phyloP scores from a whole-genome alignment of 768 basidiomycete species.

The Gloeopeniophorella convolvens region DNA sequence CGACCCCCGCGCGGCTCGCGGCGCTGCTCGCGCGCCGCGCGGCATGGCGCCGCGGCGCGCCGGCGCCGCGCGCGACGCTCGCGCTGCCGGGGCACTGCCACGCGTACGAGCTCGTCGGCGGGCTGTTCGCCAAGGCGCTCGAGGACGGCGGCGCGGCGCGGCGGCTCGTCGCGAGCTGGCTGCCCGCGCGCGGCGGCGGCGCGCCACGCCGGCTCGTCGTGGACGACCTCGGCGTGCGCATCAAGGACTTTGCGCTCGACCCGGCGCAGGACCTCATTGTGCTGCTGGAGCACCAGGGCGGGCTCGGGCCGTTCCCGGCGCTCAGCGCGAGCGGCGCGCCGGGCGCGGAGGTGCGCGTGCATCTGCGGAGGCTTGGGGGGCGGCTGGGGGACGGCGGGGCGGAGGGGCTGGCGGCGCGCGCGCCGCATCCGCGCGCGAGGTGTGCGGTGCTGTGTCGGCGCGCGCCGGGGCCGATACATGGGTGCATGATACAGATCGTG shows the following conservation, averaged over 20 bases:
- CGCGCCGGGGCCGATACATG: slow-evolving; percentile 24
- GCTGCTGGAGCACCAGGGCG: slow-evolving; percentile 27
- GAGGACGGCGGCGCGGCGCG: slow-evolving; percentile 19
- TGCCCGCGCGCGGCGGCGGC: slow-evolving; percentile 20
- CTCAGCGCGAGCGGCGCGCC: background rate
- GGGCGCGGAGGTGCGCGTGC: slow-evolving; percentile 28
- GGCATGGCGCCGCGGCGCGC: slow-evolving; percentile 31
- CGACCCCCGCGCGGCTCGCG: slow-evolving; percentile 28
- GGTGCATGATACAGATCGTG: slow-evolving; percentile 43
- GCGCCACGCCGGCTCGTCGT: slow-evolving; percentile 23
- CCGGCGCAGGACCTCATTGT: slow-evolving; percentile 56
- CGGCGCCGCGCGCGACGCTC: slow-evolving; percentile 24
- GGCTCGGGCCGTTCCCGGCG: background rate
- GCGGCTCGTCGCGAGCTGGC: slow-evolving; percentile 23
- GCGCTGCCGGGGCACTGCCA: slow-evolving; percentile 33
- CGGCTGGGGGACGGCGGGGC: no score
- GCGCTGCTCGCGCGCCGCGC: slow-evolving; percentile 31
- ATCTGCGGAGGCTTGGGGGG: slow-evolving; percentile 40
- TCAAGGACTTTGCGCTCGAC: slow-evolving; percentile 59
- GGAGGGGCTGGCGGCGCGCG: slow-evolving; percentile 30
- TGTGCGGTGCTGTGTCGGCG: slow-evolving; percentile 25
- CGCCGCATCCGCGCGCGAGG: slow-evolving; percentile 38
- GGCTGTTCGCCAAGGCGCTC: slow-evolving; percentile 37
- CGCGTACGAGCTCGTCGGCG: slow-evolving; percentile 58
- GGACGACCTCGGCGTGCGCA: slow-evolving; percentile 34